phyloP scores from a whole-genome alignment of 169 alveolate species.

The Plasmodium malariae region DNA sequence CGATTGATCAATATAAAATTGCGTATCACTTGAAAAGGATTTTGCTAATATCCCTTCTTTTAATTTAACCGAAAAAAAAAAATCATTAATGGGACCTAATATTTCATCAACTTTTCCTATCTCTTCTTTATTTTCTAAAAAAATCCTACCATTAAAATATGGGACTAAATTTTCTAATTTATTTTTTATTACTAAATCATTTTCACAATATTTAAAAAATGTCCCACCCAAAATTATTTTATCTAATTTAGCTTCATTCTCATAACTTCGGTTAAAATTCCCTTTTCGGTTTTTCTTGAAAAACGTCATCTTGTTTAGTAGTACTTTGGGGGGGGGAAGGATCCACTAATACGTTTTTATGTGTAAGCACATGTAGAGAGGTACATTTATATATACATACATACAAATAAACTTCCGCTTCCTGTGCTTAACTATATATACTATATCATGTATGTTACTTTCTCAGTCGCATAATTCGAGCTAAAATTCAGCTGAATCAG shows the following conservation, averaged over 20 bases:
- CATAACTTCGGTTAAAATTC: slow-evolving; percentile 30
- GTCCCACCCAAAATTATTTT: slow-evolving; percentile 89
- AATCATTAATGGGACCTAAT: slow-evolving; percentile 94
- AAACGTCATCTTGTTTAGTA: slow-evolving; percentile 32
- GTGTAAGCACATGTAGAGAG: too few relatives aligned
- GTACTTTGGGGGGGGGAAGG: too few relatives aligned
- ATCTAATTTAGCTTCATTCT: slow-evolving; percentile 17
- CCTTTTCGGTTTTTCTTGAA: slow-evolving; percentile 25
- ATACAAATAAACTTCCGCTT: too few relatives aligned
- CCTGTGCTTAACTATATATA: too few relatives aligned
- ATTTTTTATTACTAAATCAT: slow-evolving; percentile 91
- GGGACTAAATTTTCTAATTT: slow-evolving; percentile 93
- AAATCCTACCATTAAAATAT: slow-evolving; percentile 95
- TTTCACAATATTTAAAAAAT: slow-evolving; percentile 93
- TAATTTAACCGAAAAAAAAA: slow-evolving; percentile 91
- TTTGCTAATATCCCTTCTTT: slow-evolving; percentile 89
- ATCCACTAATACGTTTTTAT: too few relatives aligned
- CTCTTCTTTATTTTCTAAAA: slow-evolving; percentile 94
- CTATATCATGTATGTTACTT: too few relatives aligned
- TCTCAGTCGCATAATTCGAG: too few relatives aligned
- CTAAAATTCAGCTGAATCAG: too few relatives aligned
- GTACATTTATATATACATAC: too few relatives aligned
- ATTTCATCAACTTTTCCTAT: slow-evolving; percentile 97
- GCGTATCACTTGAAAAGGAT: slow-evolving; percentile 87
- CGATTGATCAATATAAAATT: slow-evolving; percentile 86